Evolutionary conservation across 306 rosid species (phyloP).

Genomic region (Quercus cerris): DNA sequence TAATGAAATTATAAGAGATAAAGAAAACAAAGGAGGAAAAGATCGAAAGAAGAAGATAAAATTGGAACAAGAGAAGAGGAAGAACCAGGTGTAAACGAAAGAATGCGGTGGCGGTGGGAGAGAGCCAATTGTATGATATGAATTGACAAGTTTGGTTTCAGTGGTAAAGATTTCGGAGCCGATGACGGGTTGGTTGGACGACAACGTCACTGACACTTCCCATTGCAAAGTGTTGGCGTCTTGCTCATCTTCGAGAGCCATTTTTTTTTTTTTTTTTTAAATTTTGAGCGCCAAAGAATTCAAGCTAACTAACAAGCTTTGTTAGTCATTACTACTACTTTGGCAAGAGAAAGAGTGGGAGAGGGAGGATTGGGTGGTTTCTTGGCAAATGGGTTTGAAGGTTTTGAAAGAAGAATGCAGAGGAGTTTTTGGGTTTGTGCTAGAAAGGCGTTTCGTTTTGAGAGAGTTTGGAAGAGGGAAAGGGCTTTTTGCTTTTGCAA

Average conservation of each 20-base stretch:
- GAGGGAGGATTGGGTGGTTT: too few relatives aligned
- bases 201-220: neutral
- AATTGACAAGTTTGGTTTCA: neutral
- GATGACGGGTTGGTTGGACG: conserved; percentile 12
- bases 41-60: neutral
- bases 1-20: neutral
- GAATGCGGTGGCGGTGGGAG: neutral
- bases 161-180: neutral
- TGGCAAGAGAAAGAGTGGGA: neutral
- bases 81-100: conserved; percentile 18
- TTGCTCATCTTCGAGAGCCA: neutral
- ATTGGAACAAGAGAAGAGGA: neutral
- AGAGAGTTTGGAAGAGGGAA: too few relatives aligned
- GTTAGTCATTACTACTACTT: too few relatives aligned
- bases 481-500: too few relatives aligned
- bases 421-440: too few relatives aligned
- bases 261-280: neutral
- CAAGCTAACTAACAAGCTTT: neutral
- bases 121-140: too few relatives aligned
- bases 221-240: neutral
- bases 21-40: neutral
- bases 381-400: too few relatives aligned
- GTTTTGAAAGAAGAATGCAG: too few relatives aligned
- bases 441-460: too few relatives aligned
- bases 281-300: neutral